phyloP scores from a whole-genome alignment of 2,329 filamentous ascomycete species.

The Nemania abortiva region DNA sequence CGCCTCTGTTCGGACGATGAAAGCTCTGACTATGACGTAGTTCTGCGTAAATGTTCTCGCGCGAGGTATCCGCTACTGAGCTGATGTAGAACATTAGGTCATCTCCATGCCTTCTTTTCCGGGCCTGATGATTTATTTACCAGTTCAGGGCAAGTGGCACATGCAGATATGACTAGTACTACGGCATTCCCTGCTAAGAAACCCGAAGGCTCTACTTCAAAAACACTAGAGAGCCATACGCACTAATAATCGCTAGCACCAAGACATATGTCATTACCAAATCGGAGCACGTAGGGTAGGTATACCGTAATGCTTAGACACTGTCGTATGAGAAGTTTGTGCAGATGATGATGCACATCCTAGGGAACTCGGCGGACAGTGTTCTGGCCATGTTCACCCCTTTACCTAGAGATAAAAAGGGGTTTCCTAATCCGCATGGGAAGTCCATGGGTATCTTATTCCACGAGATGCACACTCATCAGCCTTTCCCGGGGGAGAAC shows the following conservation, averaged over 20 bases:
- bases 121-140: too few species aligned
- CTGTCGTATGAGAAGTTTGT: constrained; percentile 8
- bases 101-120: too few species aligned
- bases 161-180: too few species aligned
- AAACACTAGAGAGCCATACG: neutral
- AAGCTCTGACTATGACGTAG: too few species aligned
- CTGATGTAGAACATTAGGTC: too few species aligned
- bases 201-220: neutral
- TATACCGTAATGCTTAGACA: neutral
- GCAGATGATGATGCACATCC: neutral
- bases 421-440: constrained; percentile 4
- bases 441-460: neutral
- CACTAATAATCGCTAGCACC: neutral
- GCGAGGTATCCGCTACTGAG: too few species aligned
- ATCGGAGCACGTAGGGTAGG: neutral
- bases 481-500: constrained; percentile 1
- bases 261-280: neutral
- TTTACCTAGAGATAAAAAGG: neutral
- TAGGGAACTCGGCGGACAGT: neutral
- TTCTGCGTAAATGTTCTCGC: too few species aligned
- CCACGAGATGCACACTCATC: constrained; percentile 1
- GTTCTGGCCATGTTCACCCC: neutral
- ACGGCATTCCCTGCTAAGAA: too few species aligned
- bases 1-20: too few species aligned
- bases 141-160: too few species aligned